Base-by-base conservation (phyloP, 805 yeast genomes). In the Candida insectorum region DNA sequence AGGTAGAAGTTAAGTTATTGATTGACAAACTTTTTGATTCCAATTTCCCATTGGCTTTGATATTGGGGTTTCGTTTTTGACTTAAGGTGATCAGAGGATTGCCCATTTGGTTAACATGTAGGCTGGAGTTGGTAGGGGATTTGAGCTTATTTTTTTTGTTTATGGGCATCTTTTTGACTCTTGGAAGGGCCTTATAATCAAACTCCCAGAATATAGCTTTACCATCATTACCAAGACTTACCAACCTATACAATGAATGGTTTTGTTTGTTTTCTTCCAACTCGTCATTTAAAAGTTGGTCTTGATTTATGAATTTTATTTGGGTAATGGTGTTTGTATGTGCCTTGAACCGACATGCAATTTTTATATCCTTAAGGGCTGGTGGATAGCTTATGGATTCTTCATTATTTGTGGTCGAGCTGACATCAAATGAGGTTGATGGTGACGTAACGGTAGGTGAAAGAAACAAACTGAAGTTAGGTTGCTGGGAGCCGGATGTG, bases 201-300 rank as follows among this genome's bases (percentile, higher is more conserved):
- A 66, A 64, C 34, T 66, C 72, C 72, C 72, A 66, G 11, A 64
- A 38, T n/a, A 63, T 51, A 5, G 63, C 50, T 33, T 60, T 58
- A 1, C 68, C 69, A 39, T 66, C 72, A 34, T 43, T 47, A 1
- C 71, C 72, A 43, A 64, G 55, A 30, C 66, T 58, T 3, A 63
- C 44, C 25, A 65, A 39, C 34, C 58, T 58, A 42, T 65, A 65
- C 4, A 51, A 41, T 37, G 46, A 51, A 16, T 29, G 35, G 16
- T 36, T 32, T 3, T 35, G 33, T n/a, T 24, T 31, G 7, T 20
- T 16, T 5, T 30, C 39, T 23, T 37, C 41, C 6, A 39, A 16
- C n/a, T 32, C 35, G 2, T 9, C 13, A 20, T 32, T 33, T 4
- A 44, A 21, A 6, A 33, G 27, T 17, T 43, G 43, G 16, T 43